Conservation (phyloP, 768 basidiomycete genomes). For the Saitozyma podzolica region DNA sequence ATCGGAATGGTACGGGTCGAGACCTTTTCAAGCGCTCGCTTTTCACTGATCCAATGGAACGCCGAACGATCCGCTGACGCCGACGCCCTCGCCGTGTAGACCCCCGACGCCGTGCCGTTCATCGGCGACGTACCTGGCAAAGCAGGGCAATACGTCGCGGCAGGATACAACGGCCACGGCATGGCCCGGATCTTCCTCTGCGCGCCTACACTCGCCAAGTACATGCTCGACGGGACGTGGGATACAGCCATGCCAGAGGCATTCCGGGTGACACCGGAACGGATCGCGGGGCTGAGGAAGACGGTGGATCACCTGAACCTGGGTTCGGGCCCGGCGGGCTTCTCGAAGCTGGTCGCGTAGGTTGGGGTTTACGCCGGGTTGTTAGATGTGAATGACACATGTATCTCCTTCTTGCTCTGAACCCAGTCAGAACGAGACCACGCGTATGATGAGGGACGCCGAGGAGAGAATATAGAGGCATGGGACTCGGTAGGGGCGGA, state of each 20-base stretch:
- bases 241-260: conserved; percentile 30
- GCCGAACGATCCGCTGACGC: too few relatives aligned
- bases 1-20: conserved; percentile 39
- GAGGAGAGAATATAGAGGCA: too few relatives aligned
- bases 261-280: conserved; percentile 29
- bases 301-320: conserved; percentile 12
- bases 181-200: conserved; percentile 47
- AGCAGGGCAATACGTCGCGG: conserved; percentile 35
- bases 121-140: conserved; percentile 39
- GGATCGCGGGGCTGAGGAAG: conserved; percentile 18
- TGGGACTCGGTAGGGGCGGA: too few relatives aligned
- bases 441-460: too few relatives aligned
- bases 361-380: neutral
- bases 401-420: too few relatives aligned
- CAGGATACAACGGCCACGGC: conserved; percentile 38
- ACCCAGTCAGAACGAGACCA: too few relatives aligned
- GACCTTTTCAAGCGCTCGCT: too few relatives aligned
- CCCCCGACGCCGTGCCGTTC: conserved; percentile 39
- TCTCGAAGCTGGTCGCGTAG: conserved; percentile 7
- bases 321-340: neutral
- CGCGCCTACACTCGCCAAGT: conserved; percentile 32
- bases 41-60: too few relatives aligned
- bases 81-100: conserved; percentile 13
- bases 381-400: too few relatives aligned
- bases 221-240: conserved; percentile 31